Base-by-base conservation (phyloP, 345 rosid species). In the Eucalyptus rudis region DNA sequence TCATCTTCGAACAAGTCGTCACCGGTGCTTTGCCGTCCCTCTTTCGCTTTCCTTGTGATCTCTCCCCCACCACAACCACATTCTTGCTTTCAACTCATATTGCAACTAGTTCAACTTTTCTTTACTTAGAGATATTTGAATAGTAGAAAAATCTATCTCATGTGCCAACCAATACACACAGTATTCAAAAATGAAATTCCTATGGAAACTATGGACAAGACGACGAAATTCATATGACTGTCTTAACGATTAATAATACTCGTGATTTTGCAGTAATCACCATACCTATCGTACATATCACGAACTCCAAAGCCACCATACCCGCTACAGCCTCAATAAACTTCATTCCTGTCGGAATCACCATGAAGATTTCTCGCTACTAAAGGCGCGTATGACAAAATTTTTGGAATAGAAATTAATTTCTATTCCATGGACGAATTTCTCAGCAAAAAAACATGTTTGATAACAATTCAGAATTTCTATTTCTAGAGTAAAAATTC, bases 351-450 rank as follows among this genome's bases (percentile, higher is more conserved):
- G 2, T 29, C 1, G 9, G 19, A 29, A 29, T 62, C 36, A 7
- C 71, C 31, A 29, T 62, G 29, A 56, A 24, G 3, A 56, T 10
- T 56, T 56, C 27, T 56, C 27, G 29, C 13, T 56, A 56, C 3
- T 56, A 50, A 50, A 0, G 17, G 19, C 0, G 0, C 7, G 3
- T 0, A 50, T 50, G 17, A 49, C 51, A 49, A 49, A 49, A 49
- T 49, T 49, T 49, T 2, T 49, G 1, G 7, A 49, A 49, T 14
- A 49, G 0, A 49, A 49, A 49, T 13, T 17, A 14, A 49, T 49
- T 49, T 49, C 1, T 49, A 49, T 49, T 49, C 17, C 16, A 13
- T 49, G 51, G 5, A 13, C 2, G 17, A 5, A 14, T 49, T 49
- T 49, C 51, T 49, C 3, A 49, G 0, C 51, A 49, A 49, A 49